Conservation (phyloP, 2,329 filamentous ascomycete genomes). For the Fusarium lateritium region DNA sequence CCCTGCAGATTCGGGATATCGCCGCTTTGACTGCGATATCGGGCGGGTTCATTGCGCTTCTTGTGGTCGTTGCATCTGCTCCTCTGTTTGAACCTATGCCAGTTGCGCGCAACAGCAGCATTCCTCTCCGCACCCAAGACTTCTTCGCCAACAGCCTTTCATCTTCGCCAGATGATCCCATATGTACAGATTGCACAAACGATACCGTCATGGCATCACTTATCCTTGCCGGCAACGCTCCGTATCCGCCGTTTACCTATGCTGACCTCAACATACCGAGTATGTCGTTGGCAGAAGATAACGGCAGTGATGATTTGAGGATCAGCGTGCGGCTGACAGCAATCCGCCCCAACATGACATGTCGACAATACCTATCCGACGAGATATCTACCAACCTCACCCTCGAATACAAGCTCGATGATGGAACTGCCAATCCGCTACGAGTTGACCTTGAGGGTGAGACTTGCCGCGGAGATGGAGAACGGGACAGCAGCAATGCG, state of each 20-base stretch:
- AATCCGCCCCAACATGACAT: conserved; percentile 52
- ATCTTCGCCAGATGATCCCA: conserved; percentile 42
- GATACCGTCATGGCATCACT: conserved; percentile 54
- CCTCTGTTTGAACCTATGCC: conserved; percentile 53
- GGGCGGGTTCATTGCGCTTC: conserved; percentile 48
- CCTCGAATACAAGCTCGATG: conserved; percentile 30
- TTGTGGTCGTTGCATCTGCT: conserved; percentile 53
- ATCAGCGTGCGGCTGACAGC: conserved; percentile 51
- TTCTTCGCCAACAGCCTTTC: conserved; percentile 51
- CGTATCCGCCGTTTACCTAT: conserved; percentile 57
- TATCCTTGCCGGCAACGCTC: conserved; percentile 53
- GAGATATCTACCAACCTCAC: conserved; percentile 49
- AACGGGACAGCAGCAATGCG: conserved; percentile 31
- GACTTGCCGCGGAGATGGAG: conserved; percentile 27
- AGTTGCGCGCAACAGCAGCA: conserved; percentile 38
- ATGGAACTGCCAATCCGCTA: conserved; percentile 40
- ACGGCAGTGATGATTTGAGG: conserved; percentile 18
- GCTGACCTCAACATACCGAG: conserved; percentile 50
- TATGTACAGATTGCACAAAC: conserved; percentile 45
- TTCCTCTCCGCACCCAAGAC: conserved; percentile 49
- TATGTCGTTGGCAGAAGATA: conserved; percentile 37
- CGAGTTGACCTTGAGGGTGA: conserved; percentile 45
- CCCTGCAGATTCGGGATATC: conserved; percentile 47
- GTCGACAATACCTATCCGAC: conserved; percentile 37
- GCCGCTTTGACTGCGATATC: conserved; percentile 49